Evolutionary conservation across 305 asterid species (phyloP).

Genomic region (Solanum chacoense): DNA sequence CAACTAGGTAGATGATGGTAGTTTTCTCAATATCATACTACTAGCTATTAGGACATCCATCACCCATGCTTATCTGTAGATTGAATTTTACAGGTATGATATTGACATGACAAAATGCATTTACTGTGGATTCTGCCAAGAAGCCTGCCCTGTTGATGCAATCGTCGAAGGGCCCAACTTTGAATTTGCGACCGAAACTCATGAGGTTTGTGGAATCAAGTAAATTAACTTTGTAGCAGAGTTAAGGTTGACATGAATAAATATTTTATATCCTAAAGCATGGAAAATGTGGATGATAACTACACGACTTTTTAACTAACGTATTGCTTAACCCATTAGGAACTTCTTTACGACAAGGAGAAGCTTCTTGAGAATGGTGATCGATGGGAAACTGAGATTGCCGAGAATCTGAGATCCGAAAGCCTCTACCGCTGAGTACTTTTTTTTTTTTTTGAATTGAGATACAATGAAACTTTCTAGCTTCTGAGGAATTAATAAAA

Average conservation of each 20-base stretch:
- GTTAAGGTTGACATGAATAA: neutral
- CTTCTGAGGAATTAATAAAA: neutral
- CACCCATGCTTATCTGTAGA: neutral
- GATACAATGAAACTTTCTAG: neutral
- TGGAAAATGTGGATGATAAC: neutral
- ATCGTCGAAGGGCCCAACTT: constrained; percentile 97
- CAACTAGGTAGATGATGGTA: constrained; percentile 49
- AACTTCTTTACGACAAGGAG: constrained; percentile 44
- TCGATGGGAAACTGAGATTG: constrained; percentile 93
- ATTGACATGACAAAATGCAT: constrained; percentile 96
- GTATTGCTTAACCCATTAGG: neutral
- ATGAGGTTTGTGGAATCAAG: constrained; percentile 47
- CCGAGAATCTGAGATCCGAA: constrained; percentile 88
- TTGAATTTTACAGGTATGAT: constrained; percentile 50
- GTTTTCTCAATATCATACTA: neutral
- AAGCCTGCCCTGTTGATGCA: constrained; percentile 97
- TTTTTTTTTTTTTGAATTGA: neutral
- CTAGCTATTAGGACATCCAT: neutral
- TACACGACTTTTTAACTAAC: neutral
- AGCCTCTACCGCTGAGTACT: constrained; percentile 67
- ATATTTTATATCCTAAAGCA: neutral
- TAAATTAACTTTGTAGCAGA: neutral
- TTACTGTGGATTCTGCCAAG: constrained; percentile 97
- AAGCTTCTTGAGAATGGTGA: constrained; percentile 88
- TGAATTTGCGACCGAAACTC: constrained; percentile 88